Evolutionary conservation across 2,329 filamentous ascomycete species (phyloP).

Genomic region (Knufia fluminis): DNA sequence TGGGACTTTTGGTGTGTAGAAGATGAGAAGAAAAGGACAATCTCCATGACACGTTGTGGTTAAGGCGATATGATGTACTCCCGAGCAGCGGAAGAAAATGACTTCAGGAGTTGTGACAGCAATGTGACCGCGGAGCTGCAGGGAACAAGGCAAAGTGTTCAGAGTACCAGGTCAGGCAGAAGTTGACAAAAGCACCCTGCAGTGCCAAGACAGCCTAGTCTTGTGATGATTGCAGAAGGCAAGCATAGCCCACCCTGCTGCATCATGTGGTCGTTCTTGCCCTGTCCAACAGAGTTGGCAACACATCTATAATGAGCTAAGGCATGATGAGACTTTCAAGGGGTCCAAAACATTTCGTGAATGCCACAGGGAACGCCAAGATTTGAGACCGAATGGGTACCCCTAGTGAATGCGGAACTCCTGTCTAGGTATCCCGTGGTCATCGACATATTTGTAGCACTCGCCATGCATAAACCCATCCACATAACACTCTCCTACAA

Average conservation of each 20-base stretch:
- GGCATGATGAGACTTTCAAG: too few relatives aligned
- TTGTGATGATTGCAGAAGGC: not conserved
- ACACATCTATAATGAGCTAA: too few relatives aligned
- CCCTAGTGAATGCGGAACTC: not conserved
- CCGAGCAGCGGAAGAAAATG: too few relatives aligned
- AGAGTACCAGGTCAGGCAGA: not conserved
- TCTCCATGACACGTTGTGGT: not conserved
- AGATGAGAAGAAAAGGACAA: not conserved
- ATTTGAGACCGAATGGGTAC: not conserved
- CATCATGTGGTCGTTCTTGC: too few relatives aligned
- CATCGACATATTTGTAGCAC: not conserved
- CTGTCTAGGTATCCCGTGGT: not conserved
- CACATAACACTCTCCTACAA: conserved; percentile 25
- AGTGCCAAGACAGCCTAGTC: not conserved
- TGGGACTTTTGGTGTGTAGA: too few relatives aligned
- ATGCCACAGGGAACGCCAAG: not conserved
- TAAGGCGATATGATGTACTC: not conserved
- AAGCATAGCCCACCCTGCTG: too few relatives aligned
- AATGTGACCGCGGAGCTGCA: not conserved
- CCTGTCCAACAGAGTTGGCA: too few relatives aligned
- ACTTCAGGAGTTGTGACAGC: too few relatives aligned
- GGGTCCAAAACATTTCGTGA: not conserved
- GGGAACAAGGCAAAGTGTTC: not conserved
- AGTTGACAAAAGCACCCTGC: not conserved
- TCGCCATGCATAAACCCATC: conserved; percentile 26